Conservation (phyloP, 179 eudicot genomes). For the Beta macrorhiza region DNA sequence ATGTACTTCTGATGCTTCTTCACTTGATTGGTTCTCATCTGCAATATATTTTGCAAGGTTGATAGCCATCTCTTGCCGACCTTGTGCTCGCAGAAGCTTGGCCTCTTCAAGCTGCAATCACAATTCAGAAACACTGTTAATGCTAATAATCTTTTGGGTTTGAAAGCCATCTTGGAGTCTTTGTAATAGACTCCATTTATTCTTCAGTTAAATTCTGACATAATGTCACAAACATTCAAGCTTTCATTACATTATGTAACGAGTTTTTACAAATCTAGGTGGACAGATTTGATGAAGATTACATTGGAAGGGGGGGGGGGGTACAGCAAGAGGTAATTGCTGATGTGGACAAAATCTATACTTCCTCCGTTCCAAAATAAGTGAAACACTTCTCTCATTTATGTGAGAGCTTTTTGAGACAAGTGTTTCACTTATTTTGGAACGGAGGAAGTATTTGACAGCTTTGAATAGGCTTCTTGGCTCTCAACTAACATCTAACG, state of each 20-base stretch:
- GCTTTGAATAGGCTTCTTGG: not conserved
- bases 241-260: too few relatives aligned
- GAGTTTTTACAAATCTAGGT: not conserved
- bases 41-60: constrained; percentile 82
- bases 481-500: not conserved
- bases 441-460: too few relatives aligned
- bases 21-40: constrained; percentile 53
- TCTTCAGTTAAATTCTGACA: not conserved
- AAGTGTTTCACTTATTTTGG: too few relatives aligned
- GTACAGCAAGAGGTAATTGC: too few relatives aligned
- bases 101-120: constrained; percentile 92
- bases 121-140: not conserved
- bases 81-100: constrained; percentile 87
- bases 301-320: not conserved
- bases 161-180: not conserved
- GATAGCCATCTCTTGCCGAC: constrained; percentile 92
- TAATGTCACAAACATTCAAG: too few relatives aligned
- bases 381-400: too few relatives aligned
- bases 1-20: constrained; percentile 75
- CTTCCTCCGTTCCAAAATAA: too few relatives aligned
- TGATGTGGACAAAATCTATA: not conserved
- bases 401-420: too few relatives aligned
- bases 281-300: not conserved
- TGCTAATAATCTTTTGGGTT: not conserved
- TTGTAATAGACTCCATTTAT: not conserved